Evolutionary conservation across 163 green algal species (phyloP).

Genomic region (Scenedesmus sp.): DNA sequence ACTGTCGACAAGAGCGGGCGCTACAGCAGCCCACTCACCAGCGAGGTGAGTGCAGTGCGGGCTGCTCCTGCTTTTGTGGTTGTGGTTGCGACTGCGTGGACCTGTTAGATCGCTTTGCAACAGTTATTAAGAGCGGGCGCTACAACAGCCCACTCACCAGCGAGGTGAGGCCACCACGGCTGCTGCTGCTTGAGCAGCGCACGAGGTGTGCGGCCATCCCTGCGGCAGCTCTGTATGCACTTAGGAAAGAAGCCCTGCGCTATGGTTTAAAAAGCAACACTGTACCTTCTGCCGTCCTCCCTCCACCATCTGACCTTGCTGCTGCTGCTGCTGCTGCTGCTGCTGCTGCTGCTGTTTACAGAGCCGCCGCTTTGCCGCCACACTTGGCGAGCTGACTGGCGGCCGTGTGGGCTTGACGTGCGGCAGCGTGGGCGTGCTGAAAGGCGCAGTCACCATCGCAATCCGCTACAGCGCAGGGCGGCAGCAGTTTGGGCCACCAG

Average conservation of each 20-base stretch:
- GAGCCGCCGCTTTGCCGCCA: conserved; percentile 84
- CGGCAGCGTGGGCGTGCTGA: conserved; percentile 80
- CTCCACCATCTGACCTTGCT: not conserved
- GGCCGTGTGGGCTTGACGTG: conserved; percentile 84
- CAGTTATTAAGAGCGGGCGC: conserved; percentile 74
- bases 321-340: not conserved
- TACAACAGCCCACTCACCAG: conserved; percentile 78
- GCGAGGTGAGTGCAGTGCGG: conserved; percentile 35
- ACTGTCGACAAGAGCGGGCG: conserved; percentile 78
- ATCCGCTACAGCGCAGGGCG: conserved; percentile 84
- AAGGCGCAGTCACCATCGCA: conserved; percentile 85
- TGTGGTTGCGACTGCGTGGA: no score
- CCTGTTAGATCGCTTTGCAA: no score
- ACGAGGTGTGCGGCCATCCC: no score
- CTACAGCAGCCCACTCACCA: conserved; percentile 77
- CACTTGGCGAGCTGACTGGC: conserved; percentile 91
- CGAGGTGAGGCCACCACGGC: conserved; percentile 21
- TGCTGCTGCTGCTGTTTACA: conserved; percentile 12
- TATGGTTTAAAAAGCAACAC: no score
- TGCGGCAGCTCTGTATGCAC: no score
- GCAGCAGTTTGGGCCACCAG: conserved; percentile 90
- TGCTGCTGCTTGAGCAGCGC: not conserved
- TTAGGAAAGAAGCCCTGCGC: no score
- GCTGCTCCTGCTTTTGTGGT: no score
- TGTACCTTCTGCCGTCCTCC: not conserved